phyloP scores from a whole-genome alignment of 2,329 filamentous ascomycete genomes.

The Colletotrichum horii region DNA sequence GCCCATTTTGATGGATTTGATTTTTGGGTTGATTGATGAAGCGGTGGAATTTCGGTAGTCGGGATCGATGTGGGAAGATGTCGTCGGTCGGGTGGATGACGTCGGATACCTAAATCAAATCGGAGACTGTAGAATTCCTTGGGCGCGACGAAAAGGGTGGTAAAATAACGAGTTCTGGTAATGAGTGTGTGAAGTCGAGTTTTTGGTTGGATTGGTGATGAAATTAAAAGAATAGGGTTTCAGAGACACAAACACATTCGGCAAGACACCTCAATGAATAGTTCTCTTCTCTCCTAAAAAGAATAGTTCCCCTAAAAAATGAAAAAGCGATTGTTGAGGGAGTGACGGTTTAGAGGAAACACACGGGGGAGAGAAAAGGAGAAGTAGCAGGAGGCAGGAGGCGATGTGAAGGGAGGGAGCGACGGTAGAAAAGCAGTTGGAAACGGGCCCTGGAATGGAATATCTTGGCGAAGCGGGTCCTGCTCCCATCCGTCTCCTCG shows the following conservation, averaged over 20 bases:
- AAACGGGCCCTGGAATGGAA: conserved; percentile 19
- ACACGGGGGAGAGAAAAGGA: conserved; percentile 1
- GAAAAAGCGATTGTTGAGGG: conserved; percentile 19
- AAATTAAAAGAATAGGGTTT: conserved; percentile 20
- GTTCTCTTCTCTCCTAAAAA: not conserved
- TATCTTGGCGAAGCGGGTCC: not conserved
- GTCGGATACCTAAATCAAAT: not conserved
- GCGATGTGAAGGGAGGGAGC: not conserved
- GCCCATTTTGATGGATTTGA: conserved; percentile 6
- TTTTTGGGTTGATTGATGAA: not conserved
- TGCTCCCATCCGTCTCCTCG: not conserved
- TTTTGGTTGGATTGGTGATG: not conserved
- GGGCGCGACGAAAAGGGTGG: not conserved
- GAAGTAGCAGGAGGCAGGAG: not conserved
- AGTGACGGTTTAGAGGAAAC: conserved; percentile 21
- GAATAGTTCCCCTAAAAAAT: not conserved
- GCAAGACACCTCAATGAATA: not conserved
- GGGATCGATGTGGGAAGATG: not conserved
- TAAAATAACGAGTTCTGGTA: conserved; percentile 17
- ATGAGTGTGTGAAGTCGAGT: conserved; percentile 21
- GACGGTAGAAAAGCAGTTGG: conserved; percentile 18
- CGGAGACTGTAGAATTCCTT: not conserved
- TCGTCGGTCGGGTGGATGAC: not conserved
- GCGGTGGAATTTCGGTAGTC: not conserved
- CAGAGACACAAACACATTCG: not conserved